Base-by-base conservation (phyloP, 768 basidiomycete genomes). In the Naematelia encephala region DNA sequence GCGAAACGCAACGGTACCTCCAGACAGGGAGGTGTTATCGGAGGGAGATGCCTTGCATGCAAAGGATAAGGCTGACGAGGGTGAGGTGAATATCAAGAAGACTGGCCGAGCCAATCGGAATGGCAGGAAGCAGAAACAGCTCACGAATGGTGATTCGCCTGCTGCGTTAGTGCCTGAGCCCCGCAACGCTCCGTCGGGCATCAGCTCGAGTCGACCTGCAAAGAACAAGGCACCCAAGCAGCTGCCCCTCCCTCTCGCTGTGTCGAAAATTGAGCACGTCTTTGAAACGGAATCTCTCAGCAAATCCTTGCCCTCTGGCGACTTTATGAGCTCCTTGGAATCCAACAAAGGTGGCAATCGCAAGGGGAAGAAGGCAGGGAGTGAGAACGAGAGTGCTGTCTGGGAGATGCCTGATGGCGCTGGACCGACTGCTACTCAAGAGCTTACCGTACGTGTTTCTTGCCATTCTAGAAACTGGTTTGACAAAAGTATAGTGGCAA, bases 331-430 rank as follows among this genome's bases (percentile, higher is more conserved):
- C 16, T 54, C 52, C 28, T 14, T 34, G n/a, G 16, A 4, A 16
- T 10, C 29, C 22, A 25, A 14, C 51, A 44, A 51, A 27, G 22
- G 29, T 22, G 45, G 26, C 39, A 30, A 43, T 26, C 5, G n/a
- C 22, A 56, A 61, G 44, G 56, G 45, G 44, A 63, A 64, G 50
- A 53, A 54, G 23, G 48, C 13, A 11, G 57, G 30, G 5, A 63
- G 56, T 39, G 61, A 52, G 46, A 67, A 71, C 45, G 69, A 71
- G 42, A 64, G 62, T 58, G 47, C 57, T 21, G 64, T 71, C 5
- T 71, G 69, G 69, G 69, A 71, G 25, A 68, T 66, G 69, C 69
- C 69, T 5, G 46, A 51, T 13, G 57, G 58, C 5, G 50, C 54
- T 22, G 67, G 61, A 4, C 42, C 45, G 5, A 10, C 51, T 1